Evolutionary conservation across 805 yeast genomes (phyloP).

Genomic region (Wickerhamomyces kurtzmanii): DNA sequence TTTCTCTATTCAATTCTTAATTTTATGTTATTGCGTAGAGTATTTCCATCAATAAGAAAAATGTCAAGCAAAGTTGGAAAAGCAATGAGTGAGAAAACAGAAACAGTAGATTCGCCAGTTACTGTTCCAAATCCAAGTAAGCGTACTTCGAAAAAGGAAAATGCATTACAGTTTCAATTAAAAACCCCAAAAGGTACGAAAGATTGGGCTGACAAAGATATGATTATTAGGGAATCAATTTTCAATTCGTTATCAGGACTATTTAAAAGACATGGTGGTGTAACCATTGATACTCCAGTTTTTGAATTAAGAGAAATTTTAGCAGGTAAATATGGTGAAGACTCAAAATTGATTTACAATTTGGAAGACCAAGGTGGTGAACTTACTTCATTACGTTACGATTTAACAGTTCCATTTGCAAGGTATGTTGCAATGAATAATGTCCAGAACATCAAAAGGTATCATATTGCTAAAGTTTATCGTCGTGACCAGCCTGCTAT

Average conservation of each 20-base stretch:
- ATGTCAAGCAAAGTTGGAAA: no score
- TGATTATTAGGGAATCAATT: slow-evolving; percentile 87
- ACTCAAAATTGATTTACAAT: slow-evolving; percentile 91
- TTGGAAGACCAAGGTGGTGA: slow-evolving; percentile 99
- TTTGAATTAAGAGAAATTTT: slow-evolving; percentile 92
- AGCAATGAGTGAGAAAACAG: no score
- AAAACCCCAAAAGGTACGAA: slow-evolving; percentile 97
- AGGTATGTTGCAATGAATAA: slow-evolving; percentile 95
- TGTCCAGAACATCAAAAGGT: slow-evolving; percentile 81
- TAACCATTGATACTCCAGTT: slow-evolving; percentile 97
- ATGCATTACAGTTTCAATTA: slow-evolving; percentile 57
- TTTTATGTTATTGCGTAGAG: no score
- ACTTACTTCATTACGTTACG: slow-evolving; percentile 88
- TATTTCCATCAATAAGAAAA: no score
- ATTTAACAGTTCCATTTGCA: slow-evolving; percentile 97
- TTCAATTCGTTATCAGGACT: slow-evolving; percentile 62
- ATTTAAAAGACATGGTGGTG: slow-evolving; percentile 96
- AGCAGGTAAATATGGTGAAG: slow-evolving; percentile 98
- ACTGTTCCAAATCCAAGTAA: no score
- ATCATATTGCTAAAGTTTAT: slow-evolving; percentile 96
- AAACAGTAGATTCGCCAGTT: no score
- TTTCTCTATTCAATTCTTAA: no score
- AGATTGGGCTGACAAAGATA: slow-evolving; percentile 98
- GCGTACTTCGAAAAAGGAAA: slow-evolving; percentile 25
- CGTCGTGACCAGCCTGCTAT: slow-evolving; percentile 99